Evolutionary conservation across 2,329 filamentous ascomycete species (phyloP).

Genomic region (Didymella keratinophila): DNA sequence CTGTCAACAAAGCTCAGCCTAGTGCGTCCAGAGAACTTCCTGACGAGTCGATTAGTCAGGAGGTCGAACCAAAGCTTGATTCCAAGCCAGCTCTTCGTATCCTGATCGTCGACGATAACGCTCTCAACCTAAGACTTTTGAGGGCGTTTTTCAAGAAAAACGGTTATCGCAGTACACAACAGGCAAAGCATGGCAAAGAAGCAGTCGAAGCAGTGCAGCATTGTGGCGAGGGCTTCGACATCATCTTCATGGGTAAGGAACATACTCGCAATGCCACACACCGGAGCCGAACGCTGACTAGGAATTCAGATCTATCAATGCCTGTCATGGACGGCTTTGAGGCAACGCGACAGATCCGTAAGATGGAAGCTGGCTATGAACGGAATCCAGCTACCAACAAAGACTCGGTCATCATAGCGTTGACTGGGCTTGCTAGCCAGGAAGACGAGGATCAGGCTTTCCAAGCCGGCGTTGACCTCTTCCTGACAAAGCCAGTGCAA

Average conservation of each 20-base stretch:
- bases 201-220: slow-evolving; percentile 30
- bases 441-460: slow-evolving; percentile 26
- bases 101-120: slow-evolving; percentile 48
- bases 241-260: slow-evolving; percentile 34
- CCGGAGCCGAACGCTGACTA: not conserved
- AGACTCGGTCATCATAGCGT: slow-evolving; percentile 20
- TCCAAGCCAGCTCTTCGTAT: slow-evolving; percentile 20
- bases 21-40: not conserved
- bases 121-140: slow-evolving; percentile 43
- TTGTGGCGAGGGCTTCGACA: slow-evolving; percentile 28
- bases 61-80: not conserved
- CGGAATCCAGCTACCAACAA: not conserved
- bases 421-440: slow-evolving; percentile 32
- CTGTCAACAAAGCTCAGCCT: not conserved
- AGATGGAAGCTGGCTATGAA: slow-evolving; percentile 23
- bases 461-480: slow-evolving; percentile 28
- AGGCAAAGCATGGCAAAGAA: slow-evolving; percentile 22
- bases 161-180: slow-evolving; percentile 1
- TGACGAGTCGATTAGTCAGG: not conserved
- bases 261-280: not conserved
- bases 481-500: slow-evolving; percentile 34
- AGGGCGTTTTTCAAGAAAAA: slow-evolving; percentile 33
- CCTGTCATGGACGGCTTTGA: slow-evolving; percentile 42
- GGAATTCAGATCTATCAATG: slow-evolving; percentile 34
- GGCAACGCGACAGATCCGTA: slow-evolving; percentile 34